Evolutionary conservation across 352 stramenopile genomes (phyloP).

Genomic region (Globisporangium radiosum): DNA sequence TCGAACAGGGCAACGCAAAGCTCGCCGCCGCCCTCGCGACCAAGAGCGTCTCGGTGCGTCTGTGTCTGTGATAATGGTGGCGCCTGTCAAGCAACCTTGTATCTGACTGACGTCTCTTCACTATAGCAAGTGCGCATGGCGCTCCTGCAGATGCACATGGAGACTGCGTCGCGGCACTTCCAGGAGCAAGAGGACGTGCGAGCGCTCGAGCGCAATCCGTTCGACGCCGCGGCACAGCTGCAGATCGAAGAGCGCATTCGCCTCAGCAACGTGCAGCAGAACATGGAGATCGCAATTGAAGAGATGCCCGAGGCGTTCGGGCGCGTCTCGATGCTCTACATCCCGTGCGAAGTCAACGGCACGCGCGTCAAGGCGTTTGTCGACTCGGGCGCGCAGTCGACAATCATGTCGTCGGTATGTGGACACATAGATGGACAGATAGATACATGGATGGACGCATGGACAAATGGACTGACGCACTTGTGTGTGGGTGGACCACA

Average conservation of each 20-base stretch:
- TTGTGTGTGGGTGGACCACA: too few relatives aligned
- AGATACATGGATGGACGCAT: background rate
- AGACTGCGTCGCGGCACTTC: slow-evolving; percentile 63
- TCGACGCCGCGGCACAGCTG: slow-evolving; percentile 64
- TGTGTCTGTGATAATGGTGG: slow-evolving; percentile 6
- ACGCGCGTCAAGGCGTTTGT: slow-evolving; percentile 87
- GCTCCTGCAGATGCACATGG: slow-evolving; percentile 83
- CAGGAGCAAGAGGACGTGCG: slow-evolving; percentile 75
- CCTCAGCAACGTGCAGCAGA: slow-evolving; percentile 81
- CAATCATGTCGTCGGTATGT: slow-evolving; percentile 89
- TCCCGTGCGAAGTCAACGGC: slow-evolving; percentile 78
- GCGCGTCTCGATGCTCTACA: slow-evolving; percentile 87
- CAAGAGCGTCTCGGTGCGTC: slow-evolving; percentile 60
- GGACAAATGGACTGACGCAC: too few relatives aligned
- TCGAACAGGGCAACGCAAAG: slow-evolving; percentile 54
- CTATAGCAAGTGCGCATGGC: slow-evolving; percentile 75
- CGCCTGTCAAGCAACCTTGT: background rate
- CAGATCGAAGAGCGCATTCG: slow-evolving; percentile 84
- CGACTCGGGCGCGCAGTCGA: slow-evolving; percentile 86
- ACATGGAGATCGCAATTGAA: slow-evolving; percentile 88
- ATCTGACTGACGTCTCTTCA: background rate
- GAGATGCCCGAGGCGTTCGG: slow-evolving; percentile 86
- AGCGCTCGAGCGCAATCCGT: slow-evolving; percentile 66
- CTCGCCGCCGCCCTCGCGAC: slow-evolving; percentile 56
- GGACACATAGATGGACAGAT: background rate